Evolutionary conservation across 176 grass and related monocot species (phyloP).

Genomic region (Chrysopogon serrulatus): DNA sequence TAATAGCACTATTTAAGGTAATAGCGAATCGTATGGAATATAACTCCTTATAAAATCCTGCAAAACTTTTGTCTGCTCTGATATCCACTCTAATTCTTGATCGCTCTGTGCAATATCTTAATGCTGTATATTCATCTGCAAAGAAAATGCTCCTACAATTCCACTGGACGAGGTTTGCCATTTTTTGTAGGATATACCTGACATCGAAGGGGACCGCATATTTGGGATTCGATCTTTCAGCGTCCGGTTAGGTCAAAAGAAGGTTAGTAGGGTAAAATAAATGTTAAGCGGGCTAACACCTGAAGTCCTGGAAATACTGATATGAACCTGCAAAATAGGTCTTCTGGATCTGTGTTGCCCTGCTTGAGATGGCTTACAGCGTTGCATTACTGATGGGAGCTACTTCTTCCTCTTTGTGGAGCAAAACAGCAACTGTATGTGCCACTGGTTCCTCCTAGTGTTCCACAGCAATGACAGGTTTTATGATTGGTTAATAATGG

Average conservation of each 20-base stretch:
- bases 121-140: not conserved
- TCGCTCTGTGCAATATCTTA: not conserved
- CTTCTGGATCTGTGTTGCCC: slow-evolving; percentile 85
- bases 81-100: not conserved
- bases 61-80: not conserved
- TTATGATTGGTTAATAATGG: not conserved
- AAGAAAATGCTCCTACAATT: not conserved
- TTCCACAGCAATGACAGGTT: not conserved
- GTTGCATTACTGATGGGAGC: slow-evolving; percentile 67
- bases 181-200: slow-evolving; percentile 84
- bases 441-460: not conserved
- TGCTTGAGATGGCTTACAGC: slow-evolving; percentile 84
- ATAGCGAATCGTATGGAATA: not conserved
- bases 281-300: not conserved
- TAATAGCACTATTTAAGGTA: slow-evolving; percentile 99
- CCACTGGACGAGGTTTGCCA: not conserved
- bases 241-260: slow-evolving; percentile 77
- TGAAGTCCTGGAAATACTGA: slow-evolving; percentile 23
- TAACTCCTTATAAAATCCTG: not conserved
- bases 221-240: slow-evolving; percentile 92
- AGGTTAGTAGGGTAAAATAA: slow-evolving; percentile 38
- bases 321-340: slow-evolving; percentile 51
- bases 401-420: slow-evolving; percentile 69
- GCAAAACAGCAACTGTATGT: slow-evolving; percentile 74
- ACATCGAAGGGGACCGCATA: slow-evolving; percentile 89